Evolutionary conservation across 1,284 basidiomycete genomes (phyloP).

Genomic region (Pisolithus thermaeus): DNA sequence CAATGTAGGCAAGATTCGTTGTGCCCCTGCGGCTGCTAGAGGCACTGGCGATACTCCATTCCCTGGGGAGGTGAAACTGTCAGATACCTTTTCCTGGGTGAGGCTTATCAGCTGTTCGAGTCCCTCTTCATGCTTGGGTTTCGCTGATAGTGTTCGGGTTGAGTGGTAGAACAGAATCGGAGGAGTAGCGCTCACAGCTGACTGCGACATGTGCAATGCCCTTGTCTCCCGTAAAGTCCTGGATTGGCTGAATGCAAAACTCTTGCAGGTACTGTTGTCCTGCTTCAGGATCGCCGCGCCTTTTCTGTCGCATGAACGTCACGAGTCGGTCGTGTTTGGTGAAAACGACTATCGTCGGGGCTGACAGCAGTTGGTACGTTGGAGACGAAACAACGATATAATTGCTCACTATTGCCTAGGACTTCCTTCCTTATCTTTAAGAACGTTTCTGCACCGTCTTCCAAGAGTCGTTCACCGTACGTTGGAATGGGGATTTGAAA

Average conservation of each 20-base stretch:
- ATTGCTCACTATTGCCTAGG: not conserved
- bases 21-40: constrained; percentile 1
- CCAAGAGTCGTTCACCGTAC: constrained; percentile 2
- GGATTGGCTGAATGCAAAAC: not conserved
- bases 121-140: not conserved
- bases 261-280: not conserved
- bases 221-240: not conserved
- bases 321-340: not conserved
- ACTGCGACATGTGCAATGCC: not conserved
- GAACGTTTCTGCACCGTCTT: constrained; percentile 1
- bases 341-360: not conserved
- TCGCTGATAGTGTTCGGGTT: not conserved
- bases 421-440: not conserved
- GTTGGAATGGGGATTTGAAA: not conserved
- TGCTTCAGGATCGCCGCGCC: not conserved
- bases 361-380: not conserved
- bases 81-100: not conserved
- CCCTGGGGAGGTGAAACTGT: not conserved
- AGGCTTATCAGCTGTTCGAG: not conserved
- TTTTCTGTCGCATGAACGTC: not conserved
- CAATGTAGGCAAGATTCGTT: not conserved
- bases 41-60: not conserved
- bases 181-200: not conserved
- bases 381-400: not conserved
- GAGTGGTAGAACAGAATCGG: not conserved